Evolutionary conservation across 306 rosid species (phyloP).

Genomic region (Alnus rubra): DNA sequence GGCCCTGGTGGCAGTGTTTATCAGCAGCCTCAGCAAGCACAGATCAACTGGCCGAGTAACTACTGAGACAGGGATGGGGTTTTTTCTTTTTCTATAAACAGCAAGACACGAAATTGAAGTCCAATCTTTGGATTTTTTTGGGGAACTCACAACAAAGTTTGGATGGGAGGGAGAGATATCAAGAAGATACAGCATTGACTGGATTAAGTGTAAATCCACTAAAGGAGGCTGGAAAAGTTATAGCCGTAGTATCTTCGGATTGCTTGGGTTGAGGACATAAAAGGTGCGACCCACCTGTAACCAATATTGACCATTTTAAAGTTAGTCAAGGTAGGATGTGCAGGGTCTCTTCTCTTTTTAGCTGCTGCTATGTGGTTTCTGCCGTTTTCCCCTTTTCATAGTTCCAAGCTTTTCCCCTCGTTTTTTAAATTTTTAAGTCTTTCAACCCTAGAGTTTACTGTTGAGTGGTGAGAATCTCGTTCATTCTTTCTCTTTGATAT

Average conservation of each 20-base stretch:
- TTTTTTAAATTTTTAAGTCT: constrained; percentile 38
- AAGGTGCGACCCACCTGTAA: constrained; percentile 76
- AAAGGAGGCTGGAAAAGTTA: constrained; percentile 49
- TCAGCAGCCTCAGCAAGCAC: constrained; percentile 91
- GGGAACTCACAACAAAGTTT: constrained; percentile 55
- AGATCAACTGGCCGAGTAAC: constrained; percentile 92
- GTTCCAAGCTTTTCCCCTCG: constrained; percentile 45
- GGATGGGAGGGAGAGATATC: constrained; percentile 46
- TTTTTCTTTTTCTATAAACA: constrained; percentile 33
- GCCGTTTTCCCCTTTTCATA: constrained; percentile 40
- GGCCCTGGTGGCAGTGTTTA: constrained; percentile 93
- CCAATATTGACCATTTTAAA: constrained; percentile 69
- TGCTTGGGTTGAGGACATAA: constrained; percentile 75
- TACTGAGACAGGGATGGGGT: constrained; percentile 47
- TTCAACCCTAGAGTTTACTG: constrained; percentile 50
- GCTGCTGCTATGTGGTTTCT: constrained; percentile 55
- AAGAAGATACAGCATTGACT: constrained; percentile 49
- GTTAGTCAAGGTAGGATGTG: constrained; percentile 69
- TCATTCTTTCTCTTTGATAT: constrained; percentile 54
- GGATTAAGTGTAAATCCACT: constrained; percentile 47
- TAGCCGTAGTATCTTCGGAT: constrained; percentile 64
- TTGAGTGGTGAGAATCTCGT: constrained; percentile 72
- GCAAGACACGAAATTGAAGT: constrained; percentile 42
- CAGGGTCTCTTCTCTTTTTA: constrained; percentile 45
- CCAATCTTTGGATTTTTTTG: constrained; percentile 46